Conservation (phyloP, 352 stramenopile species). For the Phytopythium litorale region DNA sequence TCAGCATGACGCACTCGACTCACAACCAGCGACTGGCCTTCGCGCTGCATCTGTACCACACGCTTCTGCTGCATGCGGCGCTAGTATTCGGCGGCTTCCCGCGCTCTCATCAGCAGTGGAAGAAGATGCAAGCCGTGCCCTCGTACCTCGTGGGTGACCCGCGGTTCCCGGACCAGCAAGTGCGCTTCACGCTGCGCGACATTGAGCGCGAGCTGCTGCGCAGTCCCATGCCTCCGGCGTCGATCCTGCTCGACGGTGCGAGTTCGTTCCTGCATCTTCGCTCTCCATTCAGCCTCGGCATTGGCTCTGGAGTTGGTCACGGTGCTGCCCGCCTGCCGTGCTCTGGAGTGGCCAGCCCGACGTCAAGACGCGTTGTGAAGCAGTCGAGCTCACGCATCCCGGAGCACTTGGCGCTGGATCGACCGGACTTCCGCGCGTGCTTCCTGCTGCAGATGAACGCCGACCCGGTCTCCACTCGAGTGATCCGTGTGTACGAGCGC, state of each 20-base stretch:
- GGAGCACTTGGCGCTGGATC: constrained; percentile 23
- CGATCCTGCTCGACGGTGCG: constrained; percentile 10
- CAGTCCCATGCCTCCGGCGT: constrained; percentile 24
- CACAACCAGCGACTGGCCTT: constrained; percentile 53
- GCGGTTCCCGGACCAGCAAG: constrained; percentile 2
- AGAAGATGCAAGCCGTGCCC: constrained; percentile 50
- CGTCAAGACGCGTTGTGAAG: constrained; percentile 13
- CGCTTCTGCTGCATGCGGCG: constrained; percentile 80
- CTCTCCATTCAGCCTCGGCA: not conserved
- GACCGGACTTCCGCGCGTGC: constrained; percentile 75
- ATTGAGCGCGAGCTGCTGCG: constrained; percentile 88
- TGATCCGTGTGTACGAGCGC: constrained; percentile 73
- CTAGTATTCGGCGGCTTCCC: constrained; percentile 28
- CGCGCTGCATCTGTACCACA: constrained; percentile 90
- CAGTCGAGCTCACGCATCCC: constrained; percentile 23
- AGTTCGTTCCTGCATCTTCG: constrained; percentile 7
- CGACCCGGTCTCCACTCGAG: constrained; percentile 20
- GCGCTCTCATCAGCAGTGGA: constrained; percentile 75
- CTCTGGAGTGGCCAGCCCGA: not conserved
- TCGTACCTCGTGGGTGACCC: constrained; percentile 39
- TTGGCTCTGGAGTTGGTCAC: not conserved
- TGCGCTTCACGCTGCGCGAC: constrained; percentile 64
- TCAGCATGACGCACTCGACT: constrained; percentile 10
- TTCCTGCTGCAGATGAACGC: constrained; percentile 83
- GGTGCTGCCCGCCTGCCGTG: not conserved